Evolutionary conservation across 1,284 basidiomycete species (phyloP).

Genomic region (Microbotryum saponariae): DNA sequence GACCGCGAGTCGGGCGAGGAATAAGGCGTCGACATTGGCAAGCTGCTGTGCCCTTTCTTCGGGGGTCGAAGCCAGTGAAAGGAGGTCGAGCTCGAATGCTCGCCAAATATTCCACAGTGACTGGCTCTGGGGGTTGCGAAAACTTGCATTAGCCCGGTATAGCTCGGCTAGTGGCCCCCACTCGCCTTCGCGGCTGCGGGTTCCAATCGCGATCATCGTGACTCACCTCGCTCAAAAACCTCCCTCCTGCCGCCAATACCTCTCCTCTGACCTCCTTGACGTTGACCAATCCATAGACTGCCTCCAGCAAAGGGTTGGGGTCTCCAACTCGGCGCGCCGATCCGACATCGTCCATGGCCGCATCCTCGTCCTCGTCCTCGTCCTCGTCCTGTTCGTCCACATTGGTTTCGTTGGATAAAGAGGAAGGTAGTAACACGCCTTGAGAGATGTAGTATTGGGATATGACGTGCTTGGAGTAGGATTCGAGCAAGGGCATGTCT

Average conservation of each 20-base stretch:
- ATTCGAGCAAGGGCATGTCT: slow-evolving; percentile 26
- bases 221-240: slow-evolving; percentile 19
- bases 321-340: slow-evolving; percentile 18
- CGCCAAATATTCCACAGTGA: slow-evolving; percentile 61
- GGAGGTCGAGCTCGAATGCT: slow-evolving; percentile 63
- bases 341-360: slow-evolving; percentile 12
- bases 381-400: slow-evolving; percentile 8
- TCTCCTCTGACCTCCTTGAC: slow-evolving; percentile 13
- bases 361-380: slow-evolving; percentile 21
- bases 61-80: background rate
- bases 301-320: slow-evolving; percentile 24
- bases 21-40: slow-evolving; percentile 38
- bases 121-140: slow-evolving; percentile 52
- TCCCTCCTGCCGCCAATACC: slow-evolving; percentile 3
- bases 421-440: slow-evolving; percentile 17
- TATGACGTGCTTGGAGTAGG: slow-evolving; percentile 25
- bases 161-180: background rate
- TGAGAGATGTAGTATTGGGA: slow-evolving; percentile 22
- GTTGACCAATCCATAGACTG: slow-evolving; percentile 23
- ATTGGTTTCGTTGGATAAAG: no score
- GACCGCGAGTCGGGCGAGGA: slow-evolving; percentile 39
- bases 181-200: background rate
- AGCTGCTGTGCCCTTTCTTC: slow-evolving; percentile 35
- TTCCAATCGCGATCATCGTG: no score
- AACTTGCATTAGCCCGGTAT: background rate